These are phyloP conservation scores for Fusarium tupiense DNA, from an alignment of 2,329 filamentous ascomycete species.

Conservation along the genomic window DNA sequence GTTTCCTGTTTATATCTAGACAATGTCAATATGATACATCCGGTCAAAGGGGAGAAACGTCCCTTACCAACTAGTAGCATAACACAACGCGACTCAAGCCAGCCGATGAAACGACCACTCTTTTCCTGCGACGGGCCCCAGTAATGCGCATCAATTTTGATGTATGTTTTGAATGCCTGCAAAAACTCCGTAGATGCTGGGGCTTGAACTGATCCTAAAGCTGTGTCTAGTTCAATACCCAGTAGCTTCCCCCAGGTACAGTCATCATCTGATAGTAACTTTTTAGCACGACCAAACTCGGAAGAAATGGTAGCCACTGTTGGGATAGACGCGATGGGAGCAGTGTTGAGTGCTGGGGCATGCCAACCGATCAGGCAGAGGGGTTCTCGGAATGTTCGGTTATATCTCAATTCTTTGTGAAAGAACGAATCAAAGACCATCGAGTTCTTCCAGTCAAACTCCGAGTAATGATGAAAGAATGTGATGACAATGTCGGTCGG, in stretches of 20 bases:
- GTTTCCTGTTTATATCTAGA: constrained; percentile 64
- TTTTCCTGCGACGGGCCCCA: constrained; percentile 68
- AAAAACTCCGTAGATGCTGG: constrained; percentile 60
- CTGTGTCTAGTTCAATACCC: not conserved
- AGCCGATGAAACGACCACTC: constrained; percentile 66
- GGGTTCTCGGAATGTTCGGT: constrained; percentile 66
- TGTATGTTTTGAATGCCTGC: constrained; percentile 60
- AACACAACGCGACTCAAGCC: constrained; percentile 70
- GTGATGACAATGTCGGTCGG: constrained; percentile 63
- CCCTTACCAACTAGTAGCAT: constrained; percentile 64
- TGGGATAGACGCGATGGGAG: constrained; percentile 62
- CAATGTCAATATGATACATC: not conserved
- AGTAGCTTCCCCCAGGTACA: constrained; percentile 58
- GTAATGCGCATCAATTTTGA: constrained; percentile 71
- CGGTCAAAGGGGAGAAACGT: not conserved
- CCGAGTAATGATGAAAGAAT: constrained; percentile 72
- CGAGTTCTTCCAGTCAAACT: constrained; percentile 66
- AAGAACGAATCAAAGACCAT: constrained; percentile 70
- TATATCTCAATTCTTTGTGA: constrained; percentile 61
- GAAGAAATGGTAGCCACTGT: constrained; percentile 61
- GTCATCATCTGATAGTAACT: constrained; percentile 48
- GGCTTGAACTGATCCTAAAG: not conserved
- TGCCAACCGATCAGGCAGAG: constrained; percentile 72
- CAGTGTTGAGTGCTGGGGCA: constrained; percentile 69
- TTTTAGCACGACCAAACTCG: constrained; percentile 61